Conservation (phyloP, 176 grass and related monocot genomes). For the Musa acuminata region DNA sequence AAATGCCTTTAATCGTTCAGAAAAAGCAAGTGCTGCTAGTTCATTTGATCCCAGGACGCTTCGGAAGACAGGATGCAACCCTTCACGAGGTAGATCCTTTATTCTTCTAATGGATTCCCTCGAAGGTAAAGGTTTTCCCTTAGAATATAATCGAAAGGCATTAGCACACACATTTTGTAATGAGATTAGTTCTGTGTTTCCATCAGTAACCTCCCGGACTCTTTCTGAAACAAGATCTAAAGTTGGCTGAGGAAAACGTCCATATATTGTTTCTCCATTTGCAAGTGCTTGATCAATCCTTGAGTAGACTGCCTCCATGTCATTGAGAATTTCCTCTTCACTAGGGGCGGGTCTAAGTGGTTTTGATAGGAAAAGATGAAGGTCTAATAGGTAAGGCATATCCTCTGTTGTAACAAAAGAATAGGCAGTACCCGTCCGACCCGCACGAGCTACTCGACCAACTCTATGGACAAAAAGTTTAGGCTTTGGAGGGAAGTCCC, state of each 20-base stretch:
- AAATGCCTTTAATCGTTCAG: slow-evolving; percentile 71
- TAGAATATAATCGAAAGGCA: slow-evolving; percentile 79
- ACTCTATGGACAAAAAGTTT: slow-evolving; percentile 96
- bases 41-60: slow-evolving; percentile 56
- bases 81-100: slow-evolving; percentile 79
- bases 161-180: slow-evolving; percentile 72
- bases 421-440: slow-evolving; percentile 81
- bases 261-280: slow-evolving; percentile 69
- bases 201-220: slow-evolving; percentile 63
- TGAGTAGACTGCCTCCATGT: slow-evolving; percentile 44
- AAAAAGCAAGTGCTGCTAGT: slow-evolving; percentile 83
- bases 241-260: slow-evolving; percentile 74
- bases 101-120: slow-evolving; percentile 70
- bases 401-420: slow-evolving; percentile 93
- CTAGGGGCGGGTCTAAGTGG: slow-evolving; percentile 77
- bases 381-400: slow-evolving; percentile 66
- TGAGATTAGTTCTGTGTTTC: slow-evolving; percentile 41
- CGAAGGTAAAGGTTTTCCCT: slow-evolving; percentile 64
- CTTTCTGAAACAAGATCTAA: slow-evolving; percentile 84
- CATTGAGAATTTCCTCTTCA: slow-evolving; percentile 76
- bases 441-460: slow-evolving; percentile 68
- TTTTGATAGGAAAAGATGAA: slow-evolving; percentile 90
- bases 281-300: slow-evolving; percentile 70
- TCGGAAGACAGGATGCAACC: slow-evolving; percentile 76
- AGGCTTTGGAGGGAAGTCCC: slow-evolving; percentile 90